These are phyloP conservation scores for Lactarius vividus DNA, from an alignment of 768 basidiomycete species.

Conservation along the genomic window DNA sequence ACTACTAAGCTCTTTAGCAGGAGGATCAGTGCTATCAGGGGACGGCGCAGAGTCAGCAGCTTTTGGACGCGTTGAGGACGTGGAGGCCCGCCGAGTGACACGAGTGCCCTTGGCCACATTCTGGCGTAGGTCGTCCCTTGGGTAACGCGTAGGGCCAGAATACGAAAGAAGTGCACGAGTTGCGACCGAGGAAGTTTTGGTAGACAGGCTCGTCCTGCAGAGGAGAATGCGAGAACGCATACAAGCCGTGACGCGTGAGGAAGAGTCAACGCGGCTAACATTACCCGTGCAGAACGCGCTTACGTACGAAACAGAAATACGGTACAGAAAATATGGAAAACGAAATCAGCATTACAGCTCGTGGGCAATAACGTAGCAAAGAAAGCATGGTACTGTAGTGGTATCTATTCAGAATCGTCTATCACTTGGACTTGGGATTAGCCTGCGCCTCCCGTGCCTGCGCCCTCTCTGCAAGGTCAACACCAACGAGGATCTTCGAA, in stretches of 20 bases:
- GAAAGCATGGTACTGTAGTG: constrained; percentile 1
- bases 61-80: constrained; percentile 35
- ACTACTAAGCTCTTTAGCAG: constrained; percentile 13
- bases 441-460: constrained; percentile 53
- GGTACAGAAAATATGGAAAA: background rate
- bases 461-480: constrained; percentile 85
- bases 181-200: constrained; percentile 31
- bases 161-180: constrained; percentile 34
- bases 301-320: background rate
- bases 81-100: constrained; percentile 34
- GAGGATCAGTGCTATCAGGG: background rate
- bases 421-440: constrained; percentile 28
- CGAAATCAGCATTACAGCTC: constrained; percentile 12
- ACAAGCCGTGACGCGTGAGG: constrained; percentile 19
- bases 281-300: background rate
- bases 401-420: constrained; percentile 12
- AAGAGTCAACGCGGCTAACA: background rate
- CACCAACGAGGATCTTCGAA: constrained; percentile 88
- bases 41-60: constrained; percentile 25
- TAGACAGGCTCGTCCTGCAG: constrained; percentile 36
- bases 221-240: constrained; percentile 42
- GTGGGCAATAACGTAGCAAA: constrained; percentile 14
- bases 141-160: constrained; percentile 33
- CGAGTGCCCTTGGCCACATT: constrained; percentile 28
- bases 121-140: constrained; percentile 33